phyloP scores from a whole-genome alignment of 352 stramenopile species.

The Phytophthora agathidicida region DNA sequence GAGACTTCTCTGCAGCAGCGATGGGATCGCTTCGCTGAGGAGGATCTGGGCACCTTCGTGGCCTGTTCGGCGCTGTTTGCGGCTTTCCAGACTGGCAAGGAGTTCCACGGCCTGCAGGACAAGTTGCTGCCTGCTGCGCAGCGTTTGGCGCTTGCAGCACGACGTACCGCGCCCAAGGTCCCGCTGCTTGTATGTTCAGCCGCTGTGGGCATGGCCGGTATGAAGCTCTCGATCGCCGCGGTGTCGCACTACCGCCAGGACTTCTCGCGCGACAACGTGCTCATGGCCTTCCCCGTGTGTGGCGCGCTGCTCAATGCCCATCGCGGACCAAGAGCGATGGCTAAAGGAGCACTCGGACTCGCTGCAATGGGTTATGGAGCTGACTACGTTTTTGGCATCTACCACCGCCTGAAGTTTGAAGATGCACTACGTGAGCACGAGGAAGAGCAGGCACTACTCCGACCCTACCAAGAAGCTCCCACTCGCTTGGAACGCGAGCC shows the following conservation, averaged over 20 bases:
- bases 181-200: conserved; percentile 45
- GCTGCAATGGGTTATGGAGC: conserved; percentile 42
- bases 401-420: conserved; percentile 37
- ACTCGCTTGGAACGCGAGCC: conserved; percentile 11
- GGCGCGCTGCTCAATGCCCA: conserved; percentile 50
- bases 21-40: conserved; percentile 51
- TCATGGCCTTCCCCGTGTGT: conserved; percentile 58
- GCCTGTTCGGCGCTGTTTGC: conserved; percentile 38
- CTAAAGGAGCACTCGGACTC: conserved; percentile 41
- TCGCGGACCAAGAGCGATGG: conserved; percentile 47
- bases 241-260: conserved; percentile 58
- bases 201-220: conserved; percentile 54
- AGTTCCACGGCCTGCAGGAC: conserved; percentile 28
- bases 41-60: conserved; percentile 46
- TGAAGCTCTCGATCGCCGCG: conserved; percentile 56
- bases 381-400: conserved; percentile 40
- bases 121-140: conserved; percentile 8
- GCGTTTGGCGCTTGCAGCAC: conserved; percentile 38
- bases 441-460: conserved; percentile 15
- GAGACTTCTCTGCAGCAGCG: conserved; percentile 38
- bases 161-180: conserved; percentile 41
- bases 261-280: conserved; percentile 58
- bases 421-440: conserved; percentile 23
- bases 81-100: conserved; percentile 30
- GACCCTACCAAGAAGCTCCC: neutral